Percentiles rank a stretch among this genome's conserved stretches.
Conservation (phyloP, 2,329 filamentous ascomycete genomes). For the Ophiosphaerella korrae region DNA sequence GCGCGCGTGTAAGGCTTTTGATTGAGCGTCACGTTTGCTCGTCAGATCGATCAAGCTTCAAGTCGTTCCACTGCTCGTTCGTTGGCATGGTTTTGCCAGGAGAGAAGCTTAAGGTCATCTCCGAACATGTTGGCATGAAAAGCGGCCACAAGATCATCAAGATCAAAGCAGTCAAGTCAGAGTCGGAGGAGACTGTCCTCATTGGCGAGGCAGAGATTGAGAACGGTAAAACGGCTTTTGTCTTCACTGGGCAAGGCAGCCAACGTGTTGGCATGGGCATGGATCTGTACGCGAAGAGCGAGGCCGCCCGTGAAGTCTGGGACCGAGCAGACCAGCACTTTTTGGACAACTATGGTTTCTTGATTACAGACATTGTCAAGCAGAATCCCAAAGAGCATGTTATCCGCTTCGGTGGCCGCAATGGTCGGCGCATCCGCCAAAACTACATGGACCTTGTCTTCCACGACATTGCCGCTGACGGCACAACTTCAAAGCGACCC, state of each 20-base stretch:
- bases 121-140: constrained; percentile 12
- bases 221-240: constrained; percentile 39
- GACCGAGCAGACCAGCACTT: constrained; percentile 60
- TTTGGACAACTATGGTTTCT: constrained; percentile 40
- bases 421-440: constrained; percentile 37
- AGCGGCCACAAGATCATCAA: constrained; percentile 28
- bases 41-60: neutral
- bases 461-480: constrained; percentile 1
- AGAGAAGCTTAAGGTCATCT: constrained; percentile 38
- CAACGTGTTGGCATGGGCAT: constrained; percentile 50
- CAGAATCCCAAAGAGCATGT: constrained; percentile 46
- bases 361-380: constrained; percentile 44
- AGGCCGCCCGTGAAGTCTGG: constrained; percentile 43
- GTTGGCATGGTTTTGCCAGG: constrained; percentile 7
- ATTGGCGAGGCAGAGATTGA: constrained; percentile 35
- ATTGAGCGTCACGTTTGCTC: constrained; percentile 19
- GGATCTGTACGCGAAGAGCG: constrained; percentile 43
- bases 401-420: constrained; percentile 46
- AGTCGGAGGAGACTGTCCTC: constrained; percentile 38
- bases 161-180: constrained; percentile 36
- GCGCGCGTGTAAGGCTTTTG: constrained; percentile 35
- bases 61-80: constrained; percentile 2
- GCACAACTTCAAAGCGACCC: constrained; percentile 1
- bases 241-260: constrained; percentile 52
- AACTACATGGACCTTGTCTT: constrained; percentile 37